Conservation (phyloP, 2,329 filamentous ascomycete species). For the Venturia carpophila region DNA sequence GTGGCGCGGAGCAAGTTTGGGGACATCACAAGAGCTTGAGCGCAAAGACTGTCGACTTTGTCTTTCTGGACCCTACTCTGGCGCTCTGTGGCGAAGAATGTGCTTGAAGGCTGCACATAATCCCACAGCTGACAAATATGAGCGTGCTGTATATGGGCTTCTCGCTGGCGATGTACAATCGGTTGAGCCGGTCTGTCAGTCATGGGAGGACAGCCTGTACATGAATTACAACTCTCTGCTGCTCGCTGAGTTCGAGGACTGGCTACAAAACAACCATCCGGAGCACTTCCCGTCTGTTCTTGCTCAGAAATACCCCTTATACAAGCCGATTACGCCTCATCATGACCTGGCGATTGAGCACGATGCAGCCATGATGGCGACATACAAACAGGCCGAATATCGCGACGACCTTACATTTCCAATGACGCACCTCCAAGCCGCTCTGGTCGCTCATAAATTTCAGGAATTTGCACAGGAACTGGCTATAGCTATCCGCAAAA, state of each 20-base stretch:
- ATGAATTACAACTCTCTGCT: conserved; percentile 81
- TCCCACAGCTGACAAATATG: conserved; percentile 64
- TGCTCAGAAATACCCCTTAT: conserved; percentile 52
- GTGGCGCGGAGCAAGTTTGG: conserved; percentile 77
- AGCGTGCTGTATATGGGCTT: conserved; percentile 83
- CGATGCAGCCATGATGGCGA: conserved; percentile 35
- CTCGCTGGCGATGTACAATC: conserved; percentile 77
- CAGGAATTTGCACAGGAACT: conserved; percentile 38
- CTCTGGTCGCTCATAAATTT: conserved; percentile 57
- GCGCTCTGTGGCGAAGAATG: conserved; percentile 64
- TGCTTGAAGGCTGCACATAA: conserved; percentile 64
- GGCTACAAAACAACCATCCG: conserved; percentile 50
- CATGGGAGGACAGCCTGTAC: conserved; percentile 83
- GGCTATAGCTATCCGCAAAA: conserved; percentile 36
- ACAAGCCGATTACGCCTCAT: conserved; percentile 55
- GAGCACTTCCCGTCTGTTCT: conserved; percentile 47
- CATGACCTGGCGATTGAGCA: conserved; percentile 9
- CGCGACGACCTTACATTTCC: conserved; percentile 54
- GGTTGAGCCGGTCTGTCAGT: conserved; percentile 66
- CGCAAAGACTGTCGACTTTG: conserved; percentile 35
- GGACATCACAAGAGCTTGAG: conserved; percentile 39
- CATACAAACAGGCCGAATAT: conserved; percentile 52
- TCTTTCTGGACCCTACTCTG: conserved; percentile 33
- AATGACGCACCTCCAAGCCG: conserved; percentile 68
- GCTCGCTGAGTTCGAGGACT: conserved; percentile 69